A percentile compares a stretch with the other conserved stretches of the same genome.
Evolutionary conservation across 2,329 filamentous ascomycete species (phyloP).

Genomic region (Raffaelea albimanens): DNA sequence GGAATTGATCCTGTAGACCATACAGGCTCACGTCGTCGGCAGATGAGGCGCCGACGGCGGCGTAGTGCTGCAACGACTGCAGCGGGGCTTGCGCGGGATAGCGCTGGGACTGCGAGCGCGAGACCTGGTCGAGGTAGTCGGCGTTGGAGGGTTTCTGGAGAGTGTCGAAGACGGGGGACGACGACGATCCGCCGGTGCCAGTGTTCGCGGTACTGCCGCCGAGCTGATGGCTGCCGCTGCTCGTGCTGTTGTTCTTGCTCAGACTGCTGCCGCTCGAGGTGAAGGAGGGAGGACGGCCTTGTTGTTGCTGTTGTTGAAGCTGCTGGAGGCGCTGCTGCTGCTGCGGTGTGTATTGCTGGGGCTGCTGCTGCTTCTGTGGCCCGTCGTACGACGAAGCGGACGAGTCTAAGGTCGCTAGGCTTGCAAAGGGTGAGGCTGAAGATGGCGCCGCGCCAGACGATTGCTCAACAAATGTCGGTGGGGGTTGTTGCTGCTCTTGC

Average conservation of each 20-base stretch:
- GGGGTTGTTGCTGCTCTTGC: constrained; percentile 20
- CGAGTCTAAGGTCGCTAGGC: constrained; percentile 1
- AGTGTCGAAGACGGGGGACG: constrained; percentile 4
- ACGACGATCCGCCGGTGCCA: background rate
- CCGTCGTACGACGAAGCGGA: constrained; percentile 7
- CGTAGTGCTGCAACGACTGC: constrained; percentile 23
- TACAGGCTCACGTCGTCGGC: constrained; percentile 27
- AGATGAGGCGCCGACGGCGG: constrained; percentile 23
- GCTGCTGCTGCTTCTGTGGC: constrained; percentile 12
- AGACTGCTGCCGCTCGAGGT: constrained; percentile 12
- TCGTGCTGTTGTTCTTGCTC: constrained; percentile 21
- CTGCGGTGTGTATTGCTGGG: constrained; percentile 15
- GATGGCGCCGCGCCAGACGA: constrained; percentile 12
- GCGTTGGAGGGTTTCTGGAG: constrained; percentile 13
- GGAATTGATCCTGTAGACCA: constrained; percentile 9
- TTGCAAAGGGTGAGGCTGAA: constrained; percentile 10
- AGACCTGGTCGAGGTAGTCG: constrained; percentile 38
- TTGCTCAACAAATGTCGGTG: constrained; percentile 33
- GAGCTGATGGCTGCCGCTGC: constrained; percentile 16
- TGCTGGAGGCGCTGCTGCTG: constrained; percentile 22
- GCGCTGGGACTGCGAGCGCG: constrained; percentile 43
- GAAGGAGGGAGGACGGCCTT: constrained; percentile 18
- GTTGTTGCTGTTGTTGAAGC: constrained; percentile 18
- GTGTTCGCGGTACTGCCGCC: background rate
- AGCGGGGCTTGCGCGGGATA: constrained; percentile 25